These are phyloP conservation scores for Dryas integrifolia DNA, from an alignment of 331 rosid species.

Conservation along the genomic window DNA sequence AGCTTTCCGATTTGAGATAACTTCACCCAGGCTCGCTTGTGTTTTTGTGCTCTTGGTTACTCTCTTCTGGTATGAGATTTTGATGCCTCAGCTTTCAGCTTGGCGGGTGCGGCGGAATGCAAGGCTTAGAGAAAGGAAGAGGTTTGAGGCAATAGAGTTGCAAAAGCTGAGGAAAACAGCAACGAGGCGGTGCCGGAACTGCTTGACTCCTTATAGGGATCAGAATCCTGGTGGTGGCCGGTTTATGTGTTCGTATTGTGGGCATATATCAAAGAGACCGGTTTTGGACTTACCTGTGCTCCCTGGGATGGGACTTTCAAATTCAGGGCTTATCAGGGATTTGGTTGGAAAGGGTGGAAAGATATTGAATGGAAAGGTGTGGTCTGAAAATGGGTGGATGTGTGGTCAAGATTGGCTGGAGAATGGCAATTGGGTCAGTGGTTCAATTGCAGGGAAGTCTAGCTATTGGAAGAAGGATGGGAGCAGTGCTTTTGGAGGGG, in stretches of 20 bases:
- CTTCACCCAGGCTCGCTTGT: slow-evolving; percentile 92
- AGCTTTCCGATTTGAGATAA: slow-evolving; percentile 89
- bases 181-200: slow-evolving; percentile 81
- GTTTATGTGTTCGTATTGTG: slow-evolving; percentile 96
- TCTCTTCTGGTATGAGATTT: slow-evolving; percentile 97
- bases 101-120: slow-evolving; percentile 85
- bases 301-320: slow-evolving; percentile 66
- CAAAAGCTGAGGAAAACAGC: slow-evolving; percentile 62
- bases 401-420: slow-evolving; percentile 91
- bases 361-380: slow-evolving; percentile 74
- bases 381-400: slow-evolving; percentile 94
- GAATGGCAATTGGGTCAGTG: slow-evolving; percentile 75
- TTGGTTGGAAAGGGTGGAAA: slow-evolving; percentile 88
- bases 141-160: slow-evolving; percentile 36
- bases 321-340: slow-evolving; percentile 65
- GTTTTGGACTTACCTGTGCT: slow-evolving; percentile 85
- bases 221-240: slow-evolving; percentile 99
- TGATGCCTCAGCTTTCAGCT: slow-evolving; percentile 96
- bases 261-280: slow-evolving; percentile 90
- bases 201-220: slow-evolving; percentile 87
- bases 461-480: slow-evolving; percentile 66
- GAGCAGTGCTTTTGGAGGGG: slow-evolving; percentile 62
- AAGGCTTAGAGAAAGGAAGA: slow-evolving; percentile 55
- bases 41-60: slow-evolving; percentile 90
- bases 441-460: slow-evolving; percentile 58